Percentiles rank a stretch among this genome's conserved stretches.
Evolutionary conservation across 164 flowering plant species (phyloP).

Genomic region (Magnolia officinalis): DNA sequence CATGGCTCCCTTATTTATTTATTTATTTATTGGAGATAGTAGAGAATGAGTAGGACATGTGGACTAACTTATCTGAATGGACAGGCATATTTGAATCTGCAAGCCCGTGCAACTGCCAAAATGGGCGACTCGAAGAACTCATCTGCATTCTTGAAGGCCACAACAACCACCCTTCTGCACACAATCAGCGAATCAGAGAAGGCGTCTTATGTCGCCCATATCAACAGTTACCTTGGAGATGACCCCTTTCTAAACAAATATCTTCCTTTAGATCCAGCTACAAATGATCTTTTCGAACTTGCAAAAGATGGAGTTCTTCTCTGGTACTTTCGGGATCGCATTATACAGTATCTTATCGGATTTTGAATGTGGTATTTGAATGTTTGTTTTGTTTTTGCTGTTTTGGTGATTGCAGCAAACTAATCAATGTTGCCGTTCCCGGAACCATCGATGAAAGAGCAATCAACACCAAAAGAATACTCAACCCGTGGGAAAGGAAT

Average conservation of each 20-base stretch:
- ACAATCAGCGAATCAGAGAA: conserved; percentile 79
- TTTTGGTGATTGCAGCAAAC: conserved; percentile 52
- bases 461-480: conserved; percentile 71
- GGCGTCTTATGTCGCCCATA: conserved; percentile 74
- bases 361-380: not conserved
- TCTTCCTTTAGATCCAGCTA: conserved; percentile 71
- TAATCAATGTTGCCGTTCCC: conserved; percentile 94
- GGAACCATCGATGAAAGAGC: conserved; percentile 94
- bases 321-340: conserved; percentile 43
- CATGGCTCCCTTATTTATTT: not conserved
- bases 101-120: conserved; percentile 51
- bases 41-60: not conserved
- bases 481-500: conserved; percentile 97
- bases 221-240: conserved; percentile 80
- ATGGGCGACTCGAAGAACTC: conserved; percentile 49
- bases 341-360: conserved; percentile 2
- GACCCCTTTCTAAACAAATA: conserved; percentile 72
- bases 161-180: conserved; percentile 76
- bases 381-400: not conserved
- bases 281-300: conserved; percentile 68
- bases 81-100: conserved; percentile 66
- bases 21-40: conserved; percentile 9
- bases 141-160: conserved; percentile 73
- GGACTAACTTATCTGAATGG: conserved; percentile 8
- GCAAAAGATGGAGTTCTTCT: conserved; percentile 90